These are phyloP conservation scores for Clarireedia homoeocarpa DNA, from an alignment of 2,329 filamentous ascomycete species.

Conservation along the genomic window DNA sequence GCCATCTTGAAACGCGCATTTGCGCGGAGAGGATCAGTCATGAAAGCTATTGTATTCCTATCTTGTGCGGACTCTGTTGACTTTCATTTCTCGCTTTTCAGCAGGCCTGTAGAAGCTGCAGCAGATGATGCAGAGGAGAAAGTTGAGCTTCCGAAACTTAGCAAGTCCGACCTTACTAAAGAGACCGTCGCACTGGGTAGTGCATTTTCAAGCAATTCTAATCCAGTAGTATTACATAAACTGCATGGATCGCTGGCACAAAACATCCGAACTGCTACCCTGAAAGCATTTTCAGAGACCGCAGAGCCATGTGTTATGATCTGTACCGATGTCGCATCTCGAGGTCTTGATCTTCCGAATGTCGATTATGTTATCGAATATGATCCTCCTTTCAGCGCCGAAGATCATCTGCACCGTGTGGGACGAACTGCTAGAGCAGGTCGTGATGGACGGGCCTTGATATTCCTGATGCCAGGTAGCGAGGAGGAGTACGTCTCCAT, in stretches of 20 bases:
- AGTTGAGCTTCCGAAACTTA: constrained; percentile 25
- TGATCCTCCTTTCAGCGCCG: constrained; percentile 86
- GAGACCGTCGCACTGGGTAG: constrained; percentile 62
- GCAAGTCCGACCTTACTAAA: constrained; percentile 34
- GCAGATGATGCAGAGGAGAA: constrained; percentile 32
- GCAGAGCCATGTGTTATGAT: constrained; percentile 74
- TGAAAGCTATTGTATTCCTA: constrained; percentile 96
- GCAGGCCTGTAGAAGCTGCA: constrained; percentile 19
- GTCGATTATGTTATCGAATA: constrained; percentile 95
- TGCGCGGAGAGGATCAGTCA: constrained; percentile 78
- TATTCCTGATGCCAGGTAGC: constrained; percentile 84
- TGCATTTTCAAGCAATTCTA: constrained; percentile 67
- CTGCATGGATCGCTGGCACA: constrained; percentile 91
- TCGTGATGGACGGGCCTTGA: constrained; percentile 73
- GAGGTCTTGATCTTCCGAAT: constrained; percentile 89
- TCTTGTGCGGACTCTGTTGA: constrained; percentile 96
- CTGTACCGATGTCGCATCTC: constrained; percentile 91
- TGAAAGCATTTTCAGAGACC: constrained; percentile 69
- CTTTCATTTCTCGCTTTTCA: constrained; percentile 86
- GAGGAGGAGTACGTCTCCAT: constrained; percentile 81
- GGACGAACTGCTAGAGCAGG: constrained; percentile 92
- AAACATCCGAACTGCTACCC: constrained; percentile 75
- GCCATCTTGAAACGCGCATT: constrained; percentile 82
- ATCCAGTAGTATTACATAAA: constrained; percentile 71
- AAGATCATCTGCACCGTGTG: constrained; percentile 90